phyloP scores from a whole-genome alignment of 1,284 basidiomycete genomes.

The Ustilago loliicola region DNA sequence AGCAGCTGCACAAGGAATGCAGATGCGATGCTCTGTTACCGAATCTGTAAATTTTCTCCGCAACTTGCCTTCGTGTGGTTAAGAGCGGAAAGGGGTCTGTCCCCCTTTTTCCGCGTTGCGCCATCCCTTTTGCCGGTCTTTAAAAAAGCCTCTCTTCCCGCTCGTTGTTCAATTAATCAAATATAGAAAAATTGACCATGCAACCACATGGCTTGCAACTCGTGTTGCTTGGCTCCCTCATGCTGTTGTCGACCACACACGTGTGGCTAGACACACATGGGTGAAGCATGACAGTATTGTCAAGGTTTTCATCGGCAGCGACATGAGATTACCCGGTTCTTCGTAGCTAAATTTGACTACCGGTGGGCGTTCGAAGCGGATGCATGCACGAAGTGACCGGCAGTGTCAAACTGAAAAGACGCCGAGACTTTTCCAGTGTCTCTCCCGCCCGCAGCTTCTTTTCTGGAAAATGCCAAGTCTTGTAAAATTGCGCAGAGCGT shows the following conservation, averaged over 20 bases:
- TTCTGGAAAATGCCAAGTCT: background rate
- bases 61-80: background rate
- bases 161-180: background rate
- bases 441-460: background rate
- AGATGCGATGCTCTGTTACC: background rate
- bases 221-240: background rate
- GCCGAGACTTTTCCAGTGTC: constrained; percentile 8
- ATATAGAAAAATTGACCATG: background rate
- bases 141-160: background rate
- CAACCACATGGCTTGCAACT: constrained; percentile 3
- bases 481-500: background rate
- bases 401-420: background rate
- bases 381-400: constrained; percentile 4
- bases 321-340: background rate
- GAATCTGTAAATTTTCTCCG: background rate
- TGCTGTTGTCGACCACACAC: background rate
- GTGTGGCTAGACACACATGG: background rate
- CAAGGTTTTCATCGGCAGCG: too few species aligned
- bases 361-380: background rate
- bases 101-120: constrained; percentile 7
- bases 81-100: constrained; percentile 7
- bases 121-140: background rate
- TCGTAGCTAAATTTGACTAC: background rate
- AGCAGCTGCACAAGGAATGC: background rate
- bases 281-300: too few species aligned